Evolutionary conservation across 2,329 filamentous ascomycete genomes (phyloP).

Genomic region (Lizonia empirigonia): DNA sequence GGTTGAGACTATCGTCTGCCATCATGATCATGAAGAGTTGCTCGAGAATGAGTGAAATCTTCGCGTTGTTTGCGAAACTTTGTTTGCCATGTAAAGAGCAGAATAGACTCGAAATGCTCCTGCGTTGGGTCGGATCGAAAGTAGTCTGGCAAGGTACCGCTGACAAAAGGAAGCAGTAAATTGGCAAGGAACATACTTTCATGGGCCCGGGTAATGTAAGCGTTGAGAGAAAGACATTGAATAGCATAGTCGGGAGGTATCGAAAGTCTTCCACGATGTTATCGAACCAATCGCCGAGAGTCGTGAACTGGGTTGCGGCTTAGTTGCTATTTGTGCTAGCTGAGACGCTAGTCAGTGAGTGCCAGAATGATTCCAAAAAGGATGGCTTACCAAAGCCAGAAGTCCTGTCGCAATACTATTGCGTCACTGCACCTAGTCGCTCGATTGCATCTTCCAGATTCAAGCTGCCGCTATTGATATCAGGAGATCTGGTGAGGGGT

Average conservation of each 20-base stretch:
- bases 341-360: constrained; percentile 30
- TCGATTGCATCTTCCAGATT: constrained; percentile 28
- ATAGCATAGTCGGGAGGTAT: constrained; percentile 63
- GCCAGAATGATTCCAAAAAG: not conserved
- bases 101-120: constrained; percentile 33
- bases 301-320: constrained; percentile 54
- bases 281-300: constrained; percentile 63
- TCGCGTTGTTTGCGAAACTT: constrained; percentile 41
- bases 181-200: constrained; percentile 55
- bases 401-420: constrained; percentile 66
- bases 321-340: constrained; percentile 47
- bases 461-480: constrained; percentile 7
- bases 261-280: constrained; percentile 63
- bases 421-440: constrained; percentile 57
- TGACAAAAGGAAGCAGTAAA: constrained; percentile 36
- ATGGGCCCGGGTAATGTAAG: constrained; percentile 52
- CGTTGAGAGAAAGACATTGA: constrained; percentile 61
- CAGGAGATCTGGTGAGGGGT: constrained; percentile 3
- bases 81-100: constrained; percentile 37
- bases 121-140: constrained; percentile 32
- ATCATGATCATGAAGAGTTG: constrained; percentile 43
- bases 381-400: constrained; percentile 58
- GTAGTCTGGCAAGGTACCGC: constrained; percentile 34
- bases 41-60: constrained; percentile 44
- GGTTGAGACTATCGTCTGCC: constrained; percentile 24